phyloP scores from a whole-genome alignment of 202 grass and related monocot species.

The Alloteropsis angusta region DNA sequence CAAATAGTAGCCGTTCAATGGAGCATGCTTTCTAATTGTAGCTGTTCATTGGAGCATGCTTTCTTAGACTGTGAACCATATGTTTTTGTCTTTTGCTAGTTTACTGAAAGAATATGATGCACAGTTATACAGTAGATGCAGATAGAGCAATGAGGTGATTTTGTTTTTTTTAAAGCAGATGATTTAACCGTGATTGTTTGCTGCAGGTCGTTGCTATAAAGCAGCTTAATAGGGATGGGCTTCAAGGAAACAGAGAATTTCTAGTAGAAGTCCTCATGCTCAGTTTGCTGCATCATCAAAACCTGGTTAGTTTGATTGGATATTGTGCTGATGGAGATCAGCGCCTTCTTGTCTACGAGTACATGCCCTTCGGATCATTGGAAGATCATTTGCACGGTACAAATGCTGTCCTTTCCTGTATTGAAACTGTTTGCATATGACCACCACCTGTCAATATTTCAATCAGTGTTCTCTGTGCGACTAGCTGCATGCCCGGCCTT shows the following conservation, averaged over 20 bases:
- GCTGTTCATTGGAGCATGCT: neutral
- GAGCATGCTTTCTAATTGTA: neutral
- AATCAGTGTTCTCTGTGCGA: slow-evolving; percentile 7
- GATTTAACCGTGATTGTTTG: neutral
- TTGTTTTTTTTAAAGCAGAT: neutral
- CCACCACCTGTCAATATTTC: slow-evolving; percentile 3
- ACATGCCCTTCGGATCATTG: slow-evolving; percentile 84
- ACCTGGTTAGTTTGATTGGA: slow-evolving; percentile 88
- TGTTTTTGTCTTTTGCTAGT: slow-evolving; percentile 1
- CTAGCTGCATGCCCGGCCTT: slow-evolving; percentile 13
- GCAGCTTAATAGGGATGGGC: slow-evolving; percentile 81
- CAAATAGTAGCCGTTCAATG: neutral
- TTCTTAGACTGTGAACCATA: neutral
- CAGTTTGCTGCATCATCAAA: slow-evolving; percentile 79
- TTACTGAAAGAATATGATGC: neutral
- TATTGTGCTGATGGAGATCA: slow-evolving; percentile 93
- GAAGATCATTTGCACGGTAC: slow-evolving; percentile 96
- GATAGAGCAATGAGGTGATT: neutral
- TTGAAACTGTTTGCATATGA: slow-evolving; percentile 12
- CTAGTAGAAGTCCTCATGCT: slow-evolving; percentile 97
- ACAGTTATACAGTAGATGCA: neutral
- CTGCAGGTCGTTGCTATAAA: slow-evolving; percentile 88
- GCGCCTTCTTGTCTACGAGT: slow-evolving; percentile 92
- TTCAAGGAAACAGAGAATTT: slow-evolving; percentile 96
- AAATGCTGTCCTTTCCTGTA: slow-evolving; percentile 15